A percentile compares a stretch with the other conserved stretches of the same genome.
Evolutionary conservation across 345 rosid species (phyloP).

Genomic region (Arabidopsis suecica): DNA sequence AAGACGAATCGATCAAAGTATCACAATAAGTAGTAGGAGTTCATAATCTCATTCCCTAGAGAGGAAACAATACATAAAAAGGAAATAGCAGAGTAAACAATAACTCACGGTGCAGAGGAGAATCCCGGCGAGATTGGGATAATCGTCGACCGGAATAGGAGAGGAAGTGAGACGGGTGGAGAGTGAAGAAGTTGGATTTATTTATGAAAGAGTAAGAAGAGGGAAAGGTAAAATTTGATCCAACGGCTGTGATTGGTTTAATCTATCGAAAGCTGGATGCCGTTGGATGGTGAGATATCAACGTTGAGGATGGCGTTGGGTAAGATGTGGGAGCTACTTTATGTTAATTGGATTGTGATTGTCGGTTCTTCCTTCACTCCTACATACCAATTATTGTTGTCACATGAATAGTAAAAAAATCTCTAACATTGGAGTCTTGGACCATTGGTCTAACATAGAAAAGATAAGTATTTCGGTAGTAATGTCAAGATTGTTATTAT

Average conservation of each 20-base stretch:
- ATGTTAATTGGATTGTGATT: constrained; percentile 29
- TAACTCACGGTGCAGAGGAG: constrained; percentile 27
- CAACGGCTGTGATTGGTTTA: constrained; percentile 33
- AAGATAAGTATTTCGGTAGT: not conserved
- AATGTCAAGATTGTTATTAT: not conserved
- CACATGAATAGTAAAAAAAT: not conserved
- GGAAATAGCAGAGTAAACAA: not conserved
- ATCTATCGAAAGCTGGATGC: constrained; percentile 24
- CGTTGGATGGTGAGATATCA: constrained; percentile 44
- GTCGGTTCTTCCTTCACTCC: constrained; percentile 21
- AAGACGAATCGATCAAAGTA: constrained; percentile 14
- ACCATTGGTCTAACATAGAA: not conserved
- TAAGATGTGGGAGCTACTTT: constrained; percentile 38
- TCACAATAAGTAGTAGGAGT: constrained; percentile 10
- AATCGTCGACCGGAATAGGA: constrained; percentile 30
- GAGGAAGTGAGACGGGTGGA: constrained; percentile 29
- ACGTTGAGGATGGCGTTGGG: constrained; percentile 35
- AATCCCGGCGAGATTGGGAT: constrained; percentile 34
- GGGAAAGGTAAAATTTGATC: constrained; percentile 22
- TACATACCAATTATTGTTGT: not conserved
- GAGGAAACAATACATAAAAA: not conserved
- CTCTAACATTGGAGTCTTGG: not conserved
- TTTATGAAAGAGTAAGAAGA: constrained; percentile 39
- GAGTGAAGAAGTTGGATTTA: constrained; percentile 38
- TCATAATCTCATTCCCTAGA: not conserved